Percentiles rank a stretch among this genome's conserved stretches.
These are phyloP conservation scores for Kazachstania bromeliacearum DNA, from an alignment of 805 yeast genomes.

Conservation along the genomic window DNA sequence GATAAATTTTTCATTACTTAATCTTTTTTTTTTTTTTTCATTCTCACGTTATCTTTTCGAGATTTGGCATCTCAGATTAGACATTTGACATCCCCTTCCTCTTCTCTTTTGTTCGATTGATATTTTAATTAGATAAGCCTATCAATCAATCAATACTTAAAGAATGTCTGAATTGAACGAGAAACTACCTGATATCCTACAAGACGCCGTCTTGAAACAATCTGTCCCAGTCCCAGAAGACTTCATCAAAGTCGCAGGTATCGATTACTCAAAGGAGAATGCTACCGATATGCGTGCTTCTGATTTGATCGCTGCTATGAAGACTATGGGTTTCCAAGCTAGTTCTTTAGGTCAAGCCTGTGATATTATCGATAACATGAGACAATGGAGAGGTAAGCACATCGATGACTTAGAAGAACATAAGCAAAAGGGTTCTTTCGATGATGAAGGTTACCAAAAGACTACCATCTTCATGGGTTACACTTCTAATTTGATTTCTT, in stretches of 20 bases:
- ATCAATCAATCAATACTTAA: background rate
- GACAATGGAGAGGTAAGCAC: constrained; percentile 84
- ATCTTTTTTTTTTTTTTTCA: no score
- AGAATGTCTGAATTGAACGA: constrained; percentile 18
- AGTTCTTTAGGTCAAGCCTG: constrained; percentile 79
- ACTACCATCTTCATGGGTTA: constrained; percentile 92
- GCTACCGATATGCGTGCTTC: constrained; percentile 72
- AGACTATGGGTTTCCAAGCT: constrained; percentile 95
- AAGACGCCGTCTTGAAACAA: constrained; percentile 84
- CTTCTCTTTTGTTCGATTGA: background rate
- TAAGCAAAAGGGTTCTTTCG: constrained; percentile 64
- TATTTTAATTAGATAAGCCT: background rate
- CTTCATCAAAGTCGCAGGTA: constrained; percentile 72
- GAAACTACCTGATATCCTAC: constrained; percentile 58
- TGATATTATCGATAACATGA: constrained; percentile 87
- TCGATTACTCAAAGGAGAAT: constrained; percentile 75
- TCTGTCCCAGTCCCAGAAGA: constrained; percentile 80
- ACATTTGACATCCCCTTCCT: background rate
- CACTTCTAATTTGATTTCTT: constrained; percentile 90
- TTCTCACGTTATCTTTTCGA: no score
- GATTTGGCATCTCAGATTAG: background rate
- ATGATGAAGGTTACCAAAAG: constrained; percentile 67
- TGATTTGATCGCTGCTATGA: constrained; percentile 75
- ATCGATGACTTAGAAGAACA: constrained; percentile 59
- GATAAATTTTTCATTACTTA: no score